A percentile compares a stretch with the other conserved stretches of the same genome.
Conservation (phyloP, 495 filamentous ascomycete species). For the Xylaria telfairii region DNA sequence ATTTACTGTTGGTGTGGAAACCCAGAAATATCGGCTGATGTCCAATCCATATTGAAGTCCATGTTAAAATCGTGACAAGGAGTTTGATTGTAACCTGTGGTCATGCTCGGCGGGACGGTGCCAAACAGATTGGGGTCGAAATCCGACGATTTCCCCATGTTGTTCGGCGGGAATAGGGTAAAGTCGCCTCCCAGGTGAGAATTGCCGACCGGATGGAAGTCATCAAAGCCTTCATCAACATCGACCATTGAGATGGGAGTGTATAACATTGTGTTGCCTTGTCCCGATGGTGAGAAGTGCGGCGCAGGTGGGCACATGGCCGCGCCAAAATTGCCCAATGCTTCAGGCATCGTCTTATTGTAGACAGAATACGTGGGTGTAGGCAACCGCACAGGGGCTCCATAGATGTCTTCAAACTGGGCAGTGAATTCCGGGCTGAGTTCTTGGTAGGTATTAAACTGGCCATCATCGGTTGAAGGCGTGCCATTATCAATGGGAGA, state of each 20-base stretch:
- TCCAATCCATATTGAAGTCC: constrained; percentile 49
- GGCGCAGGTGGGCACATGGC: constrained; percentile 45
- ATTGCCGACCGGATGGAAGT: constrained; percentile 41
- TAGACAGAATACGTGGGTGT: constrained; percentile 46
- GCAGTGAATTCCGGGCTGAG: constrained; percentile 51
- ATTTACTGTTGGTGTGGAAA: constrained; percentile 30
- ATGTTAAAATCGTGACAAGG: constrained; percentile 50
- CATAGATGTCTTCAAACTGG: constrained; percentile 63
- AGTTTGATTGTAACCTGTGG: constrained; percentile 47
- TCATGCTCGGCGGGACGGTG: constrained; percentile 43
- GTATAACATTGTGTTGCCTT: constrained; percentile 68
- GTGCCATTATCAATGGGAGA: constrained; percentile 56
- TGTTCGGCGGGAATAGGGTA: constrained; percentile 47
- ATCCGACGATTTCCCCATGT: constrained; percentile 34
- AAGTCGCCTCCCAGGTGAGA: constrained; percentile 53
- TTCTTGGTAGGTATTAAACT: constrained; percentile 52
- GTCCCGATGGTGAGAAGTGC: constrained; percentile 67
- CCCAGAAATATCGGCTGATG: constrained; percentile 41
- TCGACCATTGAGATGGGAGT: constrained; percentile 60
- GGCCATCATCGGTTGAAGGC: constrained; percentile 54
- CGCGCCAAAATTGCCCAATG: constrained; percentile 39
- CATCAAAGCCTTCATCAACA: constrained; percentile 58
- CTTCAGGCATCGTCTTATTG: constrained; percentile 47
- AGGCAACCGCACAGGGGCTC: constrained; percentile 51
- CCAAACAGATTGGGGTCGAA: constrained; percentile 45